Evolutionary conservation across 139 green algal species (phyloP).

Genomic region (Chlamydomonas sp.): DNA sequence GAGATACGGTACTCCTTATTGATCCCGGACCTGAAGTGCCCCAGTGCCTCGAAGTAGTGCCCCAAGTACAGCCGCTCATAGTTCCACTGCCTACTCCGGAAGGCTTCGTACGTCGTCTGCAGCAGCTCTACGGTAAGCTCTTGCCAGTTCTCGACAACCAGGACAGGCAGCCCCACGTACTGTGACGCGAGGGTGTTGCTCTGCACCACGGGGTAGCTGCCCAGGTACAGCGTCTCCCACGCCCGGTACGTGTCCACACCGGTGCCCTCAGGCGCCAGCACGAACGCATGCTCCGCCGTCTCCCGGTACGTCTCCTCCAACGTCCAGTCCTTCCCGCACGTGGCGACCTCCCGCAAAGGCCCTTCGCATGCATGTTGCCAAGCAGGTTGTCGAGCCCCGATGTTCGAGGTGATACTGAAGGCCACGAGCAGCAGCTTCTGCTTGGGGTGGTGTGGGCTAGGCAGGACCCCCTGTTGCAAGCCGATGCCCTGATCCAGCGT

Average conservation of each 20-base stretch:
- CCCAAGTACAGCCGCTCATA: constrained; percentile 5
- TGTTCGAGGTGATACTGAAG: background rate
- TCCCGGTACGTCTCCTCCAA: constrained; percentile 7
- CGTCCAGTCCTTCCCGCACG: background rate
- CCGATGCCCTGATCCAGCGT: background rate
- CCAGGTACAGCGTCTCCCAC: constrained; percentile 7
- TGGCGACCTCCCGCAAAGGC: background rate
- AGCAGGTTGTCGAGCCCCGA: background rate
- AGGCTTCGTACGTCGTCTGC: background rate
- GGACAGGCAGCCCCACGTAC: background rate
- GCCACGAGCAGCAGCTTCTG: background rate
- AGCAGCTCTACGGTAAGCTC: constrained; percentile 4
- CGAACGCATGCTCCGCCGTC: background rate
- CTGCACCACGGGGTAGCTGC: background rate
- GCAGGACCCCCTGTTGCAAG: constrained; percentile 9
- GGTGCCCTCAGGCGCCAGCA: background rate
- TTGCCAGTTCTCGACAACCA: background rate
- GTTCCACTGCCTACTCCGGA: background rate
- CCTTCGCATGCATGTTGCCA: constrained; percentile 3
- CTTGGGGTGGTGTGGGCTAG: background rate
- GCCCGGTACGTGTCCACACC: background rate
- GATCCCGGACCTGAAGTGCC: background rate
- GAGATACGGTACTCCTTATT: background rate
- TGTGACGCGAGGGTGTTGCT: background rate
- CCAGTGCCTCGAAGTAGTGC: background rate